Conservation (phyloP, 2,329 filamentous ascomycete genomes). For the Emericellopsis cladophorae region DNA sequence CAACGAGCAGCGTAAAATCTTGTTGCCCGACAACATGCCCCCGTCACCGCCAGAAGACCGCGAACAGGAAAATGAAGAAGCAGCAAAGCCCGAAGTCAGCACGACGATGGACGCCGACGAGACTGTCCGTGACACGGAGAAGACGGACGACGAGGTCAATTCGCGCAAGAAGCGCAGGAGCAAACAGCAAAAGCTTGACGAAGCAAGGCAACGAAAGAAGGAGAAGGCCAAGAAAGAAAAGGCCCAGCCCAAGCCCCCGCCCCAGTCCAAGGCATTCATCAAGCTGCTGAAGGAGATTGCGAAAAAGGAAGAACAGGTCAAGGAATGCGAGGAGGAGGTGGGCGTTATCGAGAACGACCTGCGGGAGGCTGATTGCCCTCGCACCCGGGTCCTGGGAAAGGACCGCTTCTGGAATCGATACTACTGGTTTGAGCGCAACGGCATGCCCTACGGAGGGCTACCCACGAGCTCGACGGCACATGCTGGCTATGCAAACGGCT, state of each 20-base stretch:
- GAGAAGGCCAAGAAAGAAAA: slow-evolving; percentile 51
- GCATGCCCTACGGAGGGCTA: slow-evolving; percentile 87
- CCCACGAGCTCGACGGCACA: slow-evolving; percentile 78
- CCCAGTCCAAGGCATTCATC: slow-evolving; percentile 77
- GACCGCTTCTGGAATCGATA: slow-evolving; percentile 98
- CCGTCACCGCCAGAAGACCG: slow-evolving; percentile 44
- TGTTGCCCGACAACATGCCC: slow-evolving; percentile 61
- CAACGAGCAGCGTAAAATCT: slow-evolving; percentile 60
- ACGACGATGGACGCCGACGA: slow-evolving; percentile 55
- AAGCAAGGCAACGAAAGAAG: slow-evolving; percentile 61
- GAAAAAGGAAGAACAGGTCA: slow-evolving; percentile 70
- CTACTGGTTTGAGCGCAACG: slow-evolving; percentile 98
- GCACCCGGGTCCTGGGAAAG: slow-evolving; percentile 79
- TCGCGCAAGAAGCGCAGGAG: slow-evolving; percentile 46
- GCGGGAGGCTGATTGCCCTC: slow-evolving; percentile 84
- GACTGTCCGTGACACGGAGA: slow-evolving; percentile 37
- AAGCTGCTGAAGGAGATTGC: slow-evolving; percentile 82
- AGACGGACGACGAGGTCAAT: slow-evolving; percentile 55
- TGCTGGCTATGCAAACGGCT: slow-evolving; percentile 84
- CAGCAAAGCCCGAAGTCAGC: slow-evolving; percentile 24
- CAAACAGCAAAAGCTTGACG: slow-evolving; percentile 65
- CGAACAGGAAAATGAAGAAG: slow-evolving; percentile 32
- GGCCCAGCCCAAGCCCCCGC: slow-evolving; percentile 47
- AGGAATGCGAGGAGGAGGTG: slow-evolving; percentile 75
- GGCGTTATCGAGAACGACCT: slow-evolving; percentile 79